Evolutionary conservation across 768 basidiomycete species (phyloP).

Genomic region (Gautieria morchelliformis): DNA sequence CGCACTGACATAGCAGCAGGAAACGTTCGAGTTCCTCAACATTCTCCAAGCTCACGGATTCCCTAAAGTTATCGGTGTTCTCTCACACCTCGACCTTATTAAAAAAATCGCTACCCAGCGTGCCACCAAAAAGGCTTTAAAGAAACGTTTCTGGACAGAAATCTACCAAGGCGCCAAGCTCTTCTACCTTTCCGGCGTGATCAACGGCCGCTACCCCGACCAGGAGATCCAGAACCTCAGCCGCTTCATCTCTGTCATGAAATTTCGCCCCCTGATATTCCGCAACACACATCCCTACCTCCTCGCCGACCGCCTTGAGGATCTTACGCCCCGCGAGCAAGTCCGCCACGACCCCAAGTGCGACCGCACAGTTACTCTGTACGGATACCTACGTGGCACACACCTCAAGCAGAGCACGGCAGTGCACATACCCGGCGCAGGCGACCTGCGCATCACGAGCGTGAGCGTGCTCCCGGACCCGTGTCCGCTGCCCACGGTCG

Average conservation of each 20-base stretch:
- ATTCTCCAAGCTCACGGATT: conserved; percentile 96
- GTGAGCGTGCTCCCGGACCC: conserved; percentile 82
- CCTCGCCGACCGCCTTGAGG: conserved; percentile 89
- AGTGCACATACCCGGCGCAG: conserved; percentile 92
- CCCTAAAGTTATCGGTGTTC: conserved; percentile 94
- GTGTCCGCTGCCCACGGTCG: conserved; percentile 85
- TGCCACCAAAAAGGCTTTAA: conserved; percentile 86
- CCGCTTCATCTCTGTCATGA: conserved; percentile 96
- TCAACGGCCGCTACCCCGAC: conserved; percentile 97
- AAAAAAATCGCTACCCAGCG: conserved; percentile 83
- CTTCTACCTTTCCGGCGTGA: conserved; percentile 92
- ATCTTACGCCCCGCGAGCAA: conserved; percentile 82
- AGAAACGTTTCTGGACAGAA: conserved; percentile 99
- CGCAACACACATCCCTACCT: conserved; percentile 93
- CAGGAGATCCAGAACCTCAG: conserved; percentile 92
- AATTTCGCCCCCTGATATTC: conserved; percentile 95
- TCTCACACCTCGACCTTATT: conserved; percentile 94
- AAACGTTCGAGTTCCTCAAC: conserved; percentile 98
- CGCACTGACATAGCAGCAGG: conserved; percentile 37
- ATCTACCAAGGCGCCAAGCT: conserved; percentile 98
- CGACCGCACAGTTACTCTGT: conserved; percentile 88
- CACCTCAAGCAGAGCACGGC: conserved; percentile 66
- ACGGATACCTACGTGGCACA: conserved; percentile 90
- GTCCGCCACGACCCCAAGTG: conserved; percentile 78
- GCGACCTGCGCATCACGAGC: conserved; percentile 71